These are phyloP conservation scores for Agaricus bisporus DNA, from an alignment of 768 basidiomycete genomes.

Conservation along the genomic window DNA sequence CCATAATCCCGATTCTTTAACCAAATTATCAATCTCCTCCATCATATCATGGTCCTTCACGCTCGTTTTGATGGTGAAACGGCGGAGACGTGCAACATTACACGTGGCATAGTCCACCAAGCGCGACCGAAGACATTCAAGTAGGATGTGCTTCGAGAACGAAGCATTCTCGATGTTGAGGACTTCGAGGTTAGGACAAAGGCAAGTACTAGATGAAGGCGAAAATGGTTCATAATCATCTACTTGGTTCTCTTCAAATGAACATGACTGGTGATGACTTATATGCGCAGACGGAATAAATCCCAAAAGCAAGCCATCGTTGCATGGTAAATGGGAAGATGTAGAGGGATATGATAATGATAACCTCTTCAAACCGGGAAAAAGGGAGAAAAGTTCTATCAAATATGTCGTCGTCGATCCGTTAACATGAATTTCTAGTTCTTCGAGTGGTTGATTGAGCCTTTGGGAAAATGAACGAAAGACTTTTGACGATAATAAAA, in stretches of 20 bases:
- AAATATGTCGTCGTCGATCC: neutral
- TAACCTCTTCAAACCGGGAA: conserved; percentile 2
- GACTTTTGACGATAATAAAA: neutral
- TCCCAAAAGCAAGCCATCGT: neutral
- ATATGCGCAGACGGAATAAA: neutral
- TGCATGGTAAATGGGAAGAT: neutral
- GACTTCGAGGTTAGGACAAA: conserved; percentile 5
- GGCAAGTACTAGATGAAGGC: neutral
- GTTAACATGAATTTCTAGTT: neutral
- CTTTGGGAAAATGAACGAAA: neutral
- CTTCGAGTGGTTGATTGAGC: neutral
- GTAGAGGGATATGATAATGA: neutral
- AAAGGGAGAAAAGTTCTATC: neutral
- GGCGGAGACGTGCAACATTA: neutral
- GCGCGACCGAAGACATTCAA: neutral
- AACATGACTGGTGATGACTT: too few relatives aligned
- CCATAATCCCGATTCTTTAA: too few relatives aligned
- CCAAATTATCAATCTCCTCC: neutral
- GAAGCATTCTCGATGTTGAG: neutral
- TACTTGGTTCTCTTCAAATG: neutral
- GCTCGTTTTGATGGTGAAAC: neutral
- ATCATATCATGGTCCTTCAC: neutral
- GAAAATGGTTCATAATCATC: neutral
- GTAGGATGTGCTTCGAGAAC: neutral
- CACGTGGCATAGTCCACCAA: neutral